Evolutionary conservation across 495 filamentous ascomycete genomes (phyloP).

Genomic region (Apodospora peruviana): DNA sequence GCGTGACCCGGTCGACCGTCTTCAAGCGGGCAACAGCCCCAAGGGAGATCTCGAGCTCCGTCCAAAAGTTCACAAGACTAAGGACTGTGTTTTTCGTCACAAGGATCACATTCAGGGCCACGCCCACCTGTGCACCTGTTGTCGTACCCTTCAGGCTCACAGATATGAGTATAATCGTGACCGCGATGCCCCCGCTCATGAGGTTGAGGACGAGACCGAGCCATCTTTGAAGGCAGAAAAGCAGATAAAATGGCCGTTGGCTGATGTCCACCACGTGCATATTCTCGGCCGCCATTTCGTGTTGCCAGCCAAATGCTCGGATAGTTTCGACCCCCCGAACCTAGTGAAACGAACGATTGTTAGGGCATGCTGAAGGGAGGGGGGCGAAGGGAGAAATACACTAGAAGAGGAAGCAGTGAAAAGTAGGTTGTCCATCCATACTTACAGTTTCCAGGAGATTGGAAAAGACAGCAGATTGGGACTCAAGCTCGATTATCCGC

Average conservation of each 20-base stretch:
- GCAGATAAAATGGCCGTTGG: constrained; percentile 37
- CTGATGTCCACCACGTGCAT: constrained; percentile 24
- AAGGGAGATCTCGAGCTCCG: constrained; percentile 45
- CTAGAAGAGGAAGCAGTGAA: neutral
- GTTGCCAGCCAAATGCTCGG: constrained; percentile 41
- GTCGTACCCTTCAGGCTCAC: constrained; percentile 24
- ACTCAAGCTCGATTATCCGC: constrained; percentile 57
- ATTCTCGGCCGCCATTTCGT: constrained; percentile 15
- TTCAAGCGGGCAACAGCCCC: constrained; percentile 44
- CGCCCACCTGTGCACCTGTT: constrained; percentile 25
- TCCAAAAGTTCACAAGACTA: constrained; percentile 34
- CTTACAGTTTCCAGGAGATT: constrained; percentile 49
- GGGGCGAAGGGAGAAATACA: no score
- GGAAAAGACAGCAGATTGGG: constrained; percentile 54
- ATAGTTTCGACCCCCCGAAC: constrained; percentile 38
- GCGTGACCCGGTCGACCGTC: constrained; percentile 32
- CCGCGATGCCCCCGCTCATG: constrained; percentile 31
- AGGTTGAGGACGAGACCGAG: constrained; percentile 39
- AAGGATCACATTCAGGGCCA: constrained; percentile 23
- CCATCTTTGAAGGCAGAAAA: constrained; percentile 41
- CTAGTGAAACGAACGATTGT: neutral
- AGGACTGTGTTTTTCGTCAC: constrained; percentile 27
- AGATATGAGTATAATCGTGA: constrained; percentile 37
- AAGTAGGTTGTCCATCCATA: neutral
- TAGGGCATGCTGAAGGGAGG: neutral